Percentiles rank a stretch among this genome's conserved stretches.
Evolutionary conservation across 78 protist species (phyloP).

Genomic region (Dictyostelium brefeldianum): DNA sequence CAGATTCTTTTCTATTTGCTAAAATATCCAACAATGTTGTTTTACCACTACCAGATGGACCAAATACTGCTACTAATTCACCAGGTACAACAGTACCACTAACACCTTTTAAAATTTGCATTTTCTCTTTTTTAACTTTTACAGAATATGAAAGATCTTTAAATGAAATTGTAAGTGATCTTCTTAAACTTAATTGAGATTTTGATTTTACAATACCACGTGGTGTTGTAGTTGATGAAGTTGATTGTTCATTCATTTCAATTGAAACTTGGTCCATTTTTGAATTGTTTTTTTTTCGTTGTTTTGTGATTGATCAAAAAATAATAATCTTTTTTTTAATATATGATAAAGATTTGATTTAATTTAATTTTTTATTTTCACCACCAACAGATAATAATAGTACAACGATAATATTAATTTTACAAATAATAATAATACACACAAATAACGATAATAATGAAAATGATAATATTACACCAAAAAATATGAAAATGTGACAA

Average conservation of each 20-base stretch:
- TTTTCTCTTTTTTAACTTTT: conserved; percentile 29
- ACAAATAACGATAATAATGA: too few relatives aligned
- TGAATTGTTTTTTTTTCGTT: not conserved
- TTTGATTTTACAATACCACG: conserved; percentile 31
- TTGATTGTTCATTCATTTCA: not conserved
- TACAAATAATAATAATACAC: too few relatives aligned
- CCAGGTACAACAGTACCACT: conserved; percentile 73
- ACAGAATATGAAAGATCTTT: conserved; percentile 47
- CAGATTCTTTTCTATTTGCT: conserved; percentile 64
- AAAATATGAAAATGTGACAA: too few relatives aligned
- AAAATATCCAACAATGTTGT: conserved; percentile 78
- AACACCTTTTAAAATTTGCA: conserved; percentile 47
- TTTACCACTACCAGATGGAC: conserved; percentile 83
- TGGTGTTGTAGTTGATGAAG: not conserved
- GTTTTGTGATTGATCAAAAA: too few relatives aligned
- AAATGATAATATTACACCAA: too few relatives aligned
- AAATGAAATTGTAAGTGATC: conserved; percentile 39
- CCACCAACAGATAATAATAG: too few relatives aligned
- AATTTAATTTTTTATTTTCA: too few relatives aligned
- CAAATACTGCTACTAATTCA: conserved; percentile 69
- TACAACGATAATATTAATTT: too few relatives aligned
- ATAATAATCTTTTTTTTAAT: too few relatives aligned
- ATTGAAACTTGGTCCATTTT: conserved; percentile 9
- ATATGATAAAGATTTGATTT: too few relatives aligned
- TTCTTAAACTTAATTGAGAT: conserved; percentile 36